Evolutionary conservation across 495 filamentous ascomycete genomes (phyloP), one percentile per base, ranked within the genome.

Genomic region (Talaromyces borbonicus): DNA sequence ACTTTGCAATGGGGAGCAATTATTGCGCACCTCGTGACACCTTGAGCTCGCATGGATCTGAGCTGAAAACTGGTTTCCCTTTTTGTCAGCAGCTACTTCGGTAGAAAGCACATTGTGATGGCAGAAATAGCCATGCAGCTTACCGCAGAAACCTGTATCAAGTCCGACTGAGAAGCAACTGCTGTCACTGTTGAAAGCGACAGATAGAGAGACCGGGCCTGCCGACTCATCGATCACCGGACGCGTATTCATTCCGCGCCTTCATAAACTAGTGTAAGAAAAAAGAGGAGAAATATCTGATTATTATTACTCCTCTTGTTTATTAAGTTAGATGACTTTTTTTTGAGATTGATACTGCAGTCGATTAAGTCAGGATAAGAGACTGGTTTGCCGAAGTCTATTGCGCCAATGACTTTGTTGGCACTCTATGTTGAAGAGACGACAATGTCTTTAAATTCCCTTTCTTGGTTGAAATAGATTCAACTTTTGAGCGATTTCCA

Each of bases 81-180:
- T n/a, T n/a, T n/a, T n/a, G n/a, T n/a, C n/a, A n/a, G n/a, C n/a
- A n/a, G n/a, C n/a, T n/a, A n/a, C n/a, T n/a, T n/a, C n/a, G n/a
- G n/a, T n/a, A n/a, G n/a, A n/a, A n/a, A n/a, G n/a, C n/a, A n/a
- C n/a, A n/a, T n/a, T n/a, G n/a, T 43, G 14, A 9, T 18, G 32
- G 27, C 49, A 31, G 43, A 20, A 33, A 11, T 25, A 24, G 38
- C 38, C 20, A 30, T 38, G 20, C 27, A 38, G 58, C 81, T 54
- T 75, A 93, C 88, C 83, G 60, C 84, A 83, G 58, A 94, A 92
- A 2, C 92, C 92, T 12, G 77, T 80, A 50, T 95, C 84, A 27
- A 95, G 67, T 3, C 87, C 92, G 5, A 95, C 86, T 32, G 89
- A 79, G 67, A 98, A 98, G 57, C 83, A 89, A 47, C 78, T 87